Percentiles rank a stretch among this genome's conserved stretches.
Conservation (phyloP, 495 filamentous ascomycete genomes). For the Lasiosphaeria miniovina region DNA sequence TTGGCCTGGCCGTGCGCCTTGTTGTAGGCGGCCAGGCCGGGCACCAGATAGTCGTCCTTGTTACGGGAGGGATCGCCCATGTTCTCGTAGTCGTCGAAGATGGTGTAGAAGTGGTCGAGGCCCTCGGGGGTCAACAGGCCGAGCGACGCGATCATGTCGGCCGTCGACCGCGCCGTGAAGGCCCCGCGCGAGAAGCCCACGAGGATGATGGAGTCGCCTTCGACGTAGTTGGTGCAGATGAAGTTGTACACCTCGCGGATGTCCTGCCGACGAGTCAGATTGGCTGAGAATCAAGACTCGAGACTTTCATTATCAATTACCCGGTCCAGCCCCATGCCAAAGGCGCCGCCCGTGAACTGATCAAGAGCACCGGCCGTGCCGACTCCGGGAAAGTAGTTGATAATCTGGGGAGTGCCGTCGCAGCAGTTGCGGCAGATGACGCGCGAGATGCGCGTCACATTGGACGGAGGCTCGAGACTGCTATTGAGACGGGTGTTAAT, state of each 20-base stretch:
- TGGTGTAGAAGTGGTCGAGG: constrained; percentile 55
- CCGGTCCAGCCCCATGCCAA: constrained; percentile 40
- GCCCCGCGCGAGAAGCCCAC: constrained; percentile 69
- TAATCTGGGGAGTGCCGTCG: constrained; percentile 37
- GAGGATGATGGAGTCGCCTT: constrained; percentile 63
- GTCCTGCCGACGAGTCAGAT: constrained; percentile 24
- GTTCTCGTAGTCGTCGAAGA: constrained; percentile 54
- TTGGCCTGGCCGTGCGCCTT: constrained; percentile 24
- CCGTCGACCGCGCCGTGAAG: constrained; percentile 62
- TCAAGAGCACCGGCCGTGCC: constrained; percentile 43
- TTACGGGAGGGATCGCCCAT: constrained; percentile 22
- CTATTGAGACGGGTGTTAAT: not conserved
- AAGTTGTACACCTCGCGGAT: constrained; percentile 66
- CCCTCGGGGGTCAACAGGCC: constrained; percentile 61
- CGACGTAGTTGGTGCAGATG: constrained; percentile 59
- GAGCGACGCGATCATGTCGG: constrained; percentile 56
- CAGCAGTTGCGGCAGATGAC: constrained; percentile 30
- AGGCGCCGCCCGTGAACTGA: constrained; percentile 46
- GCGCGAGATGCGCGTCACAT: constrained; percentile 44
- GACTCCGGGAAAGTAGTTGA: constrained; percentile 47
- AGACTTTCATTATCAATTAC: not conserved
- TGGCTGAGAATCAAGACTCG: not conserved
- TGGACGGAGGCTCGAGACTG: constrained; percentile 37
- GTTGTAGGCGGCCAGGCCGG: constrained; percentile 19
- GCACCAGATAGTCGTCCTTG: constrained; percentile 22